phyloP scores from a whole-genome alignment of 2,329 filamentous ascomycete genomes.

The Leptographium lundbergii region DNA sequence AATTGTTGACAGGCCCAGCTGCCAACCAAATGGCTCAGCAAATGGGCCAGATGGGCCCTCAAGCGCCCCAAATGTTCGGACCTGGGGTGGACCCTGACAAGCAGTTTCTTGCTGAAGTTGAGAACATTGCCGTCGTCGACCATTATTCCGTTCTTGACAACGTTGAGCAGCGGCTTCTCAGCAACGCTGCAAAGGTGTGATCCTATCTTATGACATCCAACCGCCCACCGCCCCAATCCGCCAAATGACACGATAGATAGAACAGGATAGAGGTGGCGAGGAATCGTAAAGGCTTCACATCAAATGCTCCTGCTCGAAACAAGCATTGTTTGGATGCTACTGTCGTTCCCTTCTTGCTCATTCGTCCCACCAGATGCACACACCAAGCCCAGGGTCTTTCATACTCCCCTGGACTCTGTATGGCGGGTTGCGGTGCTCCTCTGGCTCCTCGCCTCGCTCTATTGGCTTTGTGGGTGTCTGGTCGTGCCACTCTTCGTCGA shows the following conservation, averaged over 20 bases:
- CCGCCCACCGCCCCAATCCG: background rate
- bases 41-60: conserved; percentile 69
- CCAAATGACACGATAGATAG: background rate
- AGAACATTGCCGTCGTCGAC: conserved; percentile 91
- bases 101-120: conserved; percentile 80
- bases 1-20: conserved; percentile 36
- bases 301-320: background rate
- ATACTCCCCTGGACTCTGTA: conserved; percentile 58
- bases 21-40: conserved; percentile 87
- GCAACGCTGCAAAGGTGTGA: conserved; percentile 20
- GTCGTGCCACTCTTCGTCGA: conserved; percentile 84
- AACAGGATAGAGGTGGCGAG: background rate
- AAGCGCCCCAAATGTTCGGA: conserved; percentile 64
- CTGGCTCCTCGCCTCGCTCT: conserved; percentile 46
- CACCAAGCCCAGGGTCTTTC: conserved; percentile 48
- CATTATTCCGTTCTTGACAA: conserved; percentile 85
- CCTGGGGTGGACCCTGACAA: conserved; percentile 93
- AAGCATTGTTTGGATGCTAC: background rate
- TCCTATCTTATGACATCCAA: background rate
- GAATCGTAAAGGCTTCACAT: background rate
- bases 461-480: conserved; percentile 60
- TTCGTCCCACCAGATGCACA: conserved; percentile 40
- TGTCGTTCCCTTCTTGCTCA: conserved; percentile 1
- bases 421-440: conserved; percentile 48
- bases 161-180: conserved; percentile 72